These are phyloP conservation scores for Effrenium voratum DNA, from an alignment of 73 alveolate genomes.

Conservation along the genomic window DNA sequence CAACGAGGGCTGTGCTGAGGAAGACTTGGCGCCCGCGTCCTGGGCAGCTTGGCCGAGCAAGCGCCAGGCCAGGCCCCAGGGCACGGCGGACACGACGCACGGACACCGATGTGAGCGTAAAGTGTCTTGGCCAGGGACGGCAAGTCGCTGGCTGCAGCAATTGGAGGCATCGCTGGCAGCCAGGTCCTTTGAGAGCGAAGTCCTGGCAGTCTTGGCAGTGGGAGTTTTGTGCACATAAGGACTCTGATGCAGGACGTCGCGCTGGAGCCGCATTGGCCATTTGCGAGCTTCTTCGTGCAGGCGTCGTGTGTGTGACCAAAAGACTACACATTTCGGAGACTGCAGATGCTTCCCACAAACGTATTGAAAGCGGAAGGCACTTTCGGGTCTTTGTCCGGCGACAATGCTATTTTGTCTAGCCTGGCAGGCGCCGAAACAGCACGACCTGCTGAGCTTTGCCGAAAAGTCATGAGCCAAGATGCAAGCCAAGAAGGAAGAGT, in stretches of 20 bases:
- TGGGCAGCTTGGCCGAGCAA: conserved; percentile 70
- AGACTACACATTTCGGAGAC: not conserved
- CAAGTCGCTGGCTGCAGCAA: conserved; percentile 21
- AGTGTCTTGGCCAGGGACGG: not conserved
- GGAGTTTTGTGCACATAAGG: not conserved
- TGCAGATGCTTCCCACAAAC: not conserved
- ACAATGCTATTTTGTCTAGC: not conserved
- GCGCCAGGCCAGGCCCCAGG: conserved; percentile 81
- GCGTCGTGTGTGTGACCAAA: not conserved
- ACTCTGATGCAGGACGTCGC: conserved; percentile 18
- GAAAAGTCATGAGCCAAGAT: not conserved
- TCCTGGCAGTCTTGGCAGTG: not conserved
- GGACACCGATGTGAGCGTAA: too few species aligned
- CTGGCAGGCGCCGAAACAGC: conserved; percentile 26
- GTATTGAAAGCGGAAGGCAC: not conserved
- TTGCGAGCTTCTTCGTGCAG: conserved; percentile 80
- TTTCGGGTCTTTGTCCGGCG: not conserved
- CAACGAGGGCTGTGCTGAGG: conserved; percentile 12
- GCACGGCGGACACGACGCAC: too few species aligned
- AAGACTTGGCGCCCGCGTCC: conserved; percentile 66
- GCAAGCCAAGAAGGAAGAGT: too few species aligned
- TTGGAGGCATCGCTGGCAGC: conserved; percentile 40
- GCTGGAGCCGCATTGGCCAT: conserved; percentile 78
- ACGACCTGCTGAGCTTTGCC: conserved; percentile 43
- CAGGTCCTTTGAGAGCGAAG: not conserved